These are phyloP conservation scores for Lentinula detonsa DNA, from an alignment of 768 basidiomycete species.

Conservation along the genomic window DNA sequence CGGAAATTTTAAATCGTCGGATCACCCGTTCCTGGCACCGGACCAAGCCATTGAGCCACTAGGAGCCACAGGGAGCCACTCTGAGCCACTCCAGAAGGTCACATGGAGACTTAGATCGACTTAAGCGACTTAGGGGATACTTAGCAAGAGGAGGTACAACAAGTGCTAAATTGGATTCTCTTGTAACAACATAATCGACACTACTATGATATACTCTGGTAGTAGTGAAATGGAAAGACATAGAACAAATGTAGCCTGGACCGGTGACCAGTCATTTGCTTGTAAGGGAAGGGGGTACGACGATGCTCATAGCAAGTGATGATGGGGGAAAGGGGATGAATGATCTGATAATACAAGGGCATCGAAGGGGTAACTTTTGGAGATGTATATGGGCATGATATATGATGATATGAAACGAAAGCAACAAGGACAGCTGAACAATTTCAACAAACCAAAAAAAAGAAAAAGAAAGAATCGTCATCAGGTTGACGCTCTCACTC, in stretches of 20 bases:
- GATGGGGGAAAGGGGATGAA: conserved; percentile 7
- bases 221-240: neutral
- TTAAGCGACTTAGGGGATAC: too few species aligned
- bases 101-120: too few species aligned
- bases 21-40: neutral
- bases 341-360: neutral
- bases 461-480: neutral
- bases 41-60: too few species aligned
- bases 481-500: neutral
- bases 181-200: neutral
- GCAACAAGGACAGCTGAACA: neutral
- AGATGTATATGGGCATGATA: neutral
- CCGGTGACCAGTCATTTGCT: neutral
- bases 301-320: conserved; percentile 15
- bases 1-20: neutral
- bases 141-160: too few species aligned
- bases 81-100: too few species aligned
- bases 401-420: conserved; percentile 3
- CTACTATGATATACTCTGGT: neutral
- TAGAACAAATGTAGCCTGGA: neutral
- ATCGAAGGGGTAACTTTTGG: neutral
- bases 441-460: neutral
- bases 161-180: too few species aligned
- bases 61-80: too few species aligned
- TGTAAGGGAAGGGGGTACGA: conserved; percentile 13